Percentiles rank a stretch among this genome's conserved stretches.
Conservation (phyloP, 345 rosid genomes). For the Arabis hirsuta region DNA sequence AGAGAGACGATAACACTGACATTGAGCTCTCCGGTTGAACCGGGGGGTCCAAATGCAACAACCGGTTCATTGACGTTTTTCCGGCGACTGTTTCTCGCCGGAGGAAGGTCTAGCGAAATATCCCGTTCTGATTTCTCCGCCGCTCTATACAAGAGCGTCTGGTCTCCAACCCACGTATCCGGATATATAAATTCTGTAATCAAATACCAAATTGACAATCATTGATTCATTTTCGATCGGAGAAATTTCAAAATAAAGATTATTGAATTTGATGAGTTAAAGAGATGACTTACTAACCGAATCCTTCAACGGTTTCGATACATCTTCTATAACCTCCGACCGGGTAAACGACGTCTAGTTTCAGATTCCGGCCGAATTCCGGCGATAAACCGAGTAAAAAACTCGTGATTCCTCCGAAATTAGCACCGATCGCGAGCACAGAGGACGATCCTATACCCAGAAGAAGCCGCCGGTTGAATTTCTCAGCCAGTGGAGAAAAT, state of each 20-base stretch:
- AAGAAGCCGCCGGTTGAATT: slow-evolving; percentile 66
- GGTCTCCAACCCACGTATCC: slow-evolving; percentile 83
- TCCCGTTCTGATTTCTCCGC: slow-evolving; percentile 62
- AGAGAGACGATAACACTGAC: slow-evolving; percentile 87
- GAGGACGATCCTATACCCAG: slow-evolving; percentile 74
- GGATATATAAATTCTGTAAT: slow-evolving; percentile 76
- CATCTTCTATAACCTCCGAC: slow-evolving; percentile 77
- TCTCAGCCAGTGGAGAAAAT: slow-evolving; percentile 66
- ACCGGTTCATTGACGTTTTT: slow-evolving; percentile 68
- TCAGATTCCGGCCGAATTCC: slow-evolving; percentile 59
- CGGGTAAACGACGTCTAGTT: slow-evolving; percentile 84
- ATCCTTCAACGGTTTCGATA: slow-evolving; percentile 72
- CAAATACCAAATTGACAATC: neutral
- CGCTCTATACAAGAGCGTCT: slow-evolving; percentile 72
- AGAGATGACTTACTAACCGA: slow-evolving; percentile 65
- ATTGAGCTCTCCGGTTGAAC: slow-evolving; percentile 86
- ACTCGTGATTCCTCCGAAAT: slow-evolving; percentile 81
- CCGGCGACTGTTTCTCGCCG: slow-evolving; percentile 48
- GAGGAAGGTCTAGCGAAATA: slow-evolving; percentile 83
- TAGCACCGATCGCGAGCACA: slow-evolving; percentile 77
- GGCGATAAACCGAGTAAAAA: slow-evolving; percentile 77
- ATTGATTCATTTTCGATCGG: neutral
- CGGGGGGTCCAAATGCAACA: slow-evolving; percentile 88
- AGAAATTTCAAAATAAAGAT: neutral
- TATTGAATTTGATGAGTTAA: neutral